Evolutionary conservation across 495 filamentous ascomycete species (phyloP), one percentile per base, ranked within the genome.

Genomic region (Thermochaetoides thermophila): DNA sequence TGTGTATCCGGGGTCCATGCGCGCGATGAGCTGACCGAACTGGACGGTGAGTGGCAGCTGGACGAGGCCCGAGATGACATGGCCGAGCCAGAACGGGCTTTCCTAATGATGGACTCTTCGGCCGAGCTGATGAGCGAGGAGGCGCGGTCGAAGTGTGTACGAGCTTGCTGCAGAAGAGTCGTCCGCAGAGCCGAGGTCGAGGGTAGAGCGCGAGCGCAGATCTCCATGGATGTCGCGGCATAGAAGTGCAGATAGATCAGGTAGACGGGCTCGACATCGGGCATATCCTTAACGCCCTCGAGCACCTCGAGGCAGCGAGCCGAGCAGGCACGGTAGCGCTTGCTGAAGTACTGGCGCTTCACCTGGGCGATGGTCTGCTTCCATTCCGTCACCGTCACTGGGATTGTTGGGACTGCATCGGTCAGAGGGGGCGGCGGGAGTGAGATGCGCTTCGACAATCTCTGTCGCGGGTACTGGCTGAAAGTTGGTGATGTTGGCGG

Each of bases 241-340:
- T 66, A 69, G 43, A 71, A 72, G 34, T 61, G 61, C 4, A 72
- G 46, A 36, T 71, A 68, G 28, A 71, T 66, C 5, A 60, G 50
- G 44, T 66, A 61, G 10, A 64, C 33, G 10, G 68, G 63, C 31
- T 68, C 62, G 22, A 61, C 43, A 8, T 55, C 40, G 6, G 52
- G 43, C 29, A 39, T 31, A 29, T 62, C 55, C 38, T 54, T 61
- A 36, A 65, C 42, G 39, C 43, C 53, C 24, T 61, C 56, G 24
- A 68, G 51, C 23, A 68, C 51, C 37, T 68, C 62, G 23, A 48
- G 45, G 38, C 63, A 68, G 31, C 53, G 45, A 17, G 59, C 50
- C 21, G 60, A 59, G 37, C 63, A 68, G 2, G 57, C 54, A 4
- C 62, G 58, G 30, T 63, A 64, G 28, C 56, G 55, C 40, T 53